Conservation (phyloP, 2,329 filamentous ascomycete genomes). For the Penicillium crustosum region DNA sequence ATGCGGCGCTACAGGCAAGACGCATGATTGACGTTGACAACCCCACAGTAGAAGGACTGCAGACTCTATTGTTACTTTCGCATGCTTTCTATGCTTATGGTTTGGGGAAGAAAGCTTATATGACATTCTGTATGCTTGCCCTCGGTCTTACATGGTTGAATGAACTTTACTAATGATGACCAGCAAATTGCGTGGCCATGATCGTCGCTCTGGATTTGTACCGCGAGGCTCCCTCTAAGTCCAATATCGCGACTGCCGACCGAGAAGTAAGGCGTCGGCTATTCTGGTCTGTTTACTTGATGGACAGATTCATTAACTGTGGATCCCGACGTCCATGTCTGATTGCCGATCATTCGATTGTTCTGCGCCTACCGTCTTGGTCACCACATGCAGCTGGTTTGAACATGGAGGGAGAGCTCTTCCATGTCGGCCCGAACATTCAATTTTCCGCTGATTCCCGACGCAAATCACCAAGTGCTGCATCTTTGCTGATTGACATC, state of each 20-base stretch:
- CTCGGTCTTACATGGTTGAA: neutral
- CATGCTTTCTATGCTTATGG: conserved; percentile 75
- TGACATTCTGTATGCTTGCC: conserved; percentile 67
- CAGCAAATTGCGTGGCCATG: conserved; percentile 77
- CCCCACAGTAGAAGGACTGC: conserved; percentile 74
- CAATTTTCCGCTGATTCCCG: conserved; percentile 69
- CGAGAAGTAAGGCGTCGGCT: conserved; percentile 74
- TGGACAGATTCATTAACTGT: conserved; percentile 79
- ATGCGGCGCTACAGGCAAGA: conserved; percentile 70
- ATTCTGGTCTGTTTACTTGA: conserved; percentile 86
- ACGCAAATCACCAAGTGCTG: conserved; percentile 72
- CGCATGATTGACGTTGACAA: conserved; percentile 74
- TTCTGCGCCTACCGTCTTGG: conserved; percentile 75
- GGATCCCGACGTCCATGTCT: conserved; percentile 81
- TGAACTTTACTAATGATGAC: conserved; percentile 1
- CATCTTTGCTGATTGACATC: conserved; percentile 80
- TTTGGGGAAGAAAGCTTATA: conserved; percentile 80
- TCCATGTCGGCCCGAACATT: conserved; percentile 74
- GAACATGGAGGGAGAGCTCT: conserved; percentile 74
- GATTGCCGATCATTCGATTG: conserved; percentile 72
- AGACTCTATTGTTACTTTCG: conserved; percentile 72
- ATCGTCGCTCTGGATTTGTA: conserved; percentile 78
- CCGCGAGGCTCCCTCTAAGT: conserved; percentile 66
- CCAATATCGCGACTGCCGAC: conserved; percentile 65
- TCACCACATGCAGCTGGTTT: conserved; percentile 61